phyloP scores from a whole-genome alignment of 371 early-diverging fungal species.

The Mucor velutinosus region DNA sequence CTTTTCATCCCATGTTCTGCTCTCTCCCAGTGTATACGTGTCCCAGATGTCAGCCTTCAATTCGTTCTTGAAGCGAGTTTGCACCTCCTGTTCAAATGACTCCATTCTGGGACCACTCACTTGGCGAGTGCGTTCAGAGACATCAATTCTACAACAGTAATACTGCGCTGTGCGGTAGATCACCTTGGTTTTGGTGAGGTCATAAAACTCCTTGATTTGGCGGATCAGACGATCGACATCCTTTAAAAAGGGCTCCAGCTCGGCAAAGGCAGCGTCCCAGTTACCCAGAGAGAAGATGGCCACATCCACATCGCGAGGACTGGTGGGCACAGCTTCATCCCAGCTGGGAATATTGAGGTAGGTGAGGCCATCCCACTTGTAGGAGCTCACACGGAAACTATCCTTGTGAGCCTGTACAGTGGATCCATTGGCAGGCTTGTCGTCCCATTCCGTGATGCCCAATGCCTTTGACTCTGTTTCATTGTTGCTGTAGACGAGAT shows the following conservation, averaged over 20 bases:
- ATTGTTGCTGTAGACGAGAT: slow-evolving; percentile 22
- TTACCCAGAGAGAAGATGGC: slow-evolving; percentile 52
- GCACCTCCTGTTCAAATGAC: slow-evolving; percentile 38
- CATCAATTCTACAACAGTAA: slow-evolving; percentile 56
- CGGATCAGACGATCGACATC: slow-evolving; percentile 34
- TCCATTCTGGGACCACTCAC: slow-evolving; percentile 42
- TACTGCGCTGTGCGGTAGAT: slow-evolving; percentile 57
- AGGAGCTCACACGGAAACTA: slow-evolving; percentile 24
- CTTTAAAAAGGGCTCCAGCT: slow-evolving; percentile 27
- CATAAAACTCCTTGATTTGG: slow-evolving; percentile 31
- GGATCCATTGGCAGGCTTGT: neutral
- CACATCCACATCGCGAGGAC: slow-evolving; percentile 13
- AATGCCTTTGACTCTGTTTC: slow-evolving; percentile 2
- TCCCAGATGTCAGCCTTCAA: slow-evolving; percentile 45
- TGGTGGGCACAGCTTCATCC: slow-evolving; percentile 27
- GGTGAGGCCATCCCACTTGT: slow-evolving; percentile 61
- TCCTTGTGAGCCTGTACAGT: neutral
- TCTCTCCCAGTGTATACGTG: slow-evolving; percentile 38
- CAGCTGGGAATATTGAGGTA: slow-evolving; percentile 41
- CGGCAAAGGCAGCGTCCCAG: slow-evolving; percentile 57
- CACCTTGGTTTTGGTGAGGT: slow-evolving; percentile 27
- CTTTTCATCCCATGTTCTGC: slow-evolving; percentile 38
- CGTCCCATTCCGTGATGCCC: slow-evolving; percentile 28
- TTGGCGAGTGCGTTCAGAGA: slow-evolving; percentile 32
- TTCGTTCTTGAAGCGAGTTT: slow-evolving; percentile 24